phyloP scores from a whole-genome alignment of 805 yeast species.

The Candida insectorum region DNA sequence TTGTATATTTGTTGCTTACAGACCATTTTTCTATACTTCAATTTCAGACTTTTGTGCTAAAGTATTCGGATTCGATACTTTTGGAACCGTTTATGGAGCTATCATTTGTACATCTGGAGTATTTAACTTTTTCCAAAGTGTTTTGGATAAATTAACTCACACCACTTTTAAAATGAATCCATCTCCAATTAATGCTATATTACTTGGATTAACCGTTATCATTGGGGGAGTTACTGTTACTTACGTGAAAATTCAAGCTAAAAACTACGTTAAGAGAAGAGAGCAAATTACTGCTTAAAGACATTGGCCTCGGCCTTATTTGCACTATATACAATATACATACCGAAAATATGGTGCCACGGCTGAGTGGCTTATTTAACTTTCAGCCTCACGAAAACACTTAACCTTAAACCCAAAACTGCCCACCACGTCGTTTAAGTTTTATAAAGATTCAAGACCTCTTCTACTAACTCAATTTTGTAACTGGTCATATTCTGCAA shows the following conservation, averaged over 20 bases:
- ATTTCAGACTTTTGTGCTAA: conserved; percentile 59
- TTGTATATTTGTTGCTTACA: conserved; percentile 46
- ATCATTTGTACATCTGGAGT: conserved; percentile 53
- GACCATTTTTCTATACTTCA: conserved; percentile 59
- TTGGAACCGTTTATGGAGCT: conserved; percentile 58
- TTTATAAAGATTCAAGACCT: too few species aligned
- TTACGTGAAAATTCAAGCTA: conserved; percentile 27
- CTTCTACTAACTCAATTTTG: too few species aligned
- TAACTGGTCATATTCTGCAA: too few species aligned
- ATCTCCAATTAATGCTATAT: conserved; percentile 43
- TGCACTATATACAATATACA: too few species aligned
- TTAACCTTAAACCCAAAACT: too few species aligned
- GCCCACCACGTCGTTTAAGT: too few species aligned
- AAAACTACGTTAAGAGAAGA: conserved; percentile 8
- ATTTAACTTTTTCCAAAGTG: conserved; percentile 45
- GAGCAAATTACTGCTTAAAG: too few species aligned
- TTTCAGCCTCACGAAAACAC: too few species aligned
- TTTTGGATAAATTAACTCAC: conserved; percentile 49
- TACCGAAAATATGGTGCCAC: too few species aligned
- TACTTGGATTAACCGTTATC: conserved; percentile 37
- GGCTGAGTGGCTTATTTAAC: neutral
- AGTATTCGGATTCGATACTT: conserved; percentile 59
- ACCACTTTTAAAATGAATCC: conserved; percentile 54
- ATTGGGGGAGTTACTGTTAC: conserved; percentile 41
- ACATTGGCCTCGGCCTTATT: too few species aligned